Conservation (phyloP, 2,329 filamentous ascomycete species). For the Scedosporium dehoogii region DNA sequence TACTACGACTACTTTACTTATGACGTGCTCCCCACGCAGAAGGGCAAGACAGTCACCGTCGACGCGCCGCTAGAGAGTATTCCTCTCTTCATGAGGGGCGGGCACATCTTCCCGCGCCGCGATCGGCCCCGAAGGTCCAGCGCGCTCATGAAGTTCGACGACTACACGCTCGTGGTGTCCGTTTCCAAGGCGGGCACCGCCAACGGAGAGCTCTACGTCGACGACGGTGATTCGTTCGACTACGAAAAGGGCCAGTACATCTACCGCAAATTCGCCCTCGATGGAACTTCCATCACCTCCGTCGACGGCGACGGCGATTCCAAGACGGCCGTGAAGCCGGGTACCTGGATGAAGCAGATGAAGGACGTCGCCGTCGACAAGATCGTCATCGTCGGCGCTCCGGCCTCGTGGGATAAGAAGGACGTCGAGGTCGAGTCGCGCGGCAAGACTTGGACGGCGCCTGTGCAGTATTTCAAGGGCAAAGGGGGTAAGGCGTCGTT, state of each 20-base stretch:
- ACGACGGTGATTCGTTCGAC: conserved; percentile 90
- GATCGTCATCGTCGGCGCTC: conserved; percentile 73
- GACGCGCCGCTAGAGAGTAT: conserved; percentile 75
- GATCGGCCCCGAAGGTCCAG: conserved; percentile 79
- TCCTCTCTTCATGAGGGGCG: conserved; percentile 84
- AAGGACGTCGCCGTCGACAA: conserved; percentile 69
- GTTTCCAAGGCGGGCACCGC: conserved; percentile 53
- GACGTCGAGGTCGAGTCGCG: conserved; percentile 48
- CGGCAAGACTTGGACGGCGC: conserved; percentile 43
- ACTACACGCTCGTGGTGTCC: conserved; percentile 77
- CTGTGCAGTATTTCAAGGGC: conserved; percentile 49
- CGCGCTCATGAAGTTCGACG: conserved; percentile 85
- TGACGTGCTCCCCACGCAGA: conserved; percentile 57
- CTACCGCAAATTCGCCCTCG: conserved; percentile 68
- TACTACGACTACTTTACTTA: conserved; percentile 98
- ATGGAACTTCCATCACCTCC: conserved; percentile 52
- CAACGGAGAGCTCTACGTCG: conserved; percentile 75
- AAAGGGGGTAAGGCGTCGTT: conserved; percentile 37
- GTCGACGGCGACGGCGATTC: conserved; percentile 52
- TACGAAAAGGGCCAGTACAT: conserved; percentile 80
- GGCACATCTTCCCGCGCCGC: conserved; percentile 82
- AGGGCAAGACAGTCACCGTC: conserved; percentile 60
- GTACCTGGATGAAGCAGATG: conserved; percentile 69
- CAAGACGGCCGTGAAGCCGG: conserved; percentile 43
- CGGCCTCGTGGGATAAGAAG: conserved; percentile 57